Evolutionary conservation across 345 rosid genomes (phyloP), one percentile per base, ranked within the genome.

Genomic region (Melastoma malabathricum): DNA sequence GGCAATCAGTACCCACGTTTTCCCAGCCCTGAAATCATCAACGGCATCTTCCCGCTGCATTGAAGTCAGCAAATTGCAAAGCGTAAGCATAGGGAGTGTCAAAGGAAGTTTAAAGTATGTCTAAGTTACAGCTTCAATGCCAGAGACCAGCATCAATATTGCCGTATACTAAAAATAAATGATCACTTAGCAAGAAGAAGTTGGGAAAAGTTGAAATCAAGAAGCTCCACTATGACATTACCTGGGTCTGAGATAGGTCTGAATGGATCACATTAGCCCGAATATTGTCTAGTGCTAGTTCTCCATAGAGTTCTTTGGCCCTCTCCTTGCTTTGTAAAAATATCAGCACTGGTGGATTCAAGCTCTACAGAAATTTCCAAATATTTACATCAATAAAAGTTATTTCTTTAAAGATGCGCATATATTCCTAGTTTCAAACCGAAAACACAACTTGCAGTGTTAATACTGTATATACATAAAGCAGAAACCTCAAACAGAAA

Each of bases 1-100:
- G 47, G 96, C 98, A 16, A 92, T 87, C 61, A 92, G 63, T 45
- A 92, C 93, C 96, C 98, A 92, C 47, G 75, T 80, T 64, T 86
- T 80, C 14, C 95, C 93, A 9, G 79, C 82, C 66, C 98, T 76
- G 64, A 90, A 90, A 64, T 74, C 68, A 65, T 87, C 82, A 13
- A 87, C 92, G 14, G 80, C 89, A 43, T 77, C 75, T 56, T 84
- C 95, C 12, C 96, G 72, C 98, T 92, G 79, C 57, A 59, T 64
- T 46, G 56, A 57, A 51, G 49, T 44, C 59, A 49, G 41, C 45
- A 31, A 56, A 39, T 31, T 31, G 41, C 9, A 12, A 34, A 34
- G 41, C 9, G 12, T 34, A 34, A 34, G 9, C 41, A 34, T 6
- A 0, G 41, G 41, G 41, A 34, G 41, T 10, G 38, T 34, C 41